These are phyloP conservation scores for Tulasnella sp. DNA, from an alignment of 768 basidiomycete genomes.

Conservation along the genomic window DNA sequence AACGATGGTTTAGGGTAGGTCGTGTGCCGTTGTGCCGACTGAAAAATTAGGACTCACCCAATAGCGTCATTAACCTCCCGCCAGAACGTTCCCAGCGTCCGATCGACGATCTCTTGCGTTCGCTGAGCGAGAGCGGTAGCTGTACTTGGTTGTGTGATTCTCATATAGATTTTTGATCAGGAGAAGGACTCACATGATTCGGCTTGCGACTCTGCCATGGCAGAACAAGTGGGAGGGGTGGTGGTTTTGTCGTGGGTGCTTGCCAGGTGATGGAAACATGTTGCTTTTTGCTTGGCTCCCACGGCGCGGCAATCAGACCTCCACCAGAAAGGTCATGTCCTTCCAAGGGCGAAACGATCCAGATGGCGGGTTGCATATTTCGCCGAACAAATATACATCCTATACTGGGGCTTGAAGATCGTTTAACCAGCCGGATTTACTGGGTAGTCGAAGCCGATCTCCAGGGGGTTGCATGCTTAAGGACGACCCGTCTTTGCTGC, in stretches of 20 bases:
- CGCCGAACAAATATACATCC: no score
- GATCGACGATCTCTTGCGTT: neutral
- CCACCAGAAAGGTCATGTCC: neutral
- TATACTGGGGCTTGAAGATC: no score
- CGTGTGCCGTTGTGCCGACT: neutral
- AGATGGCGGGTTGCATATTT: no score
- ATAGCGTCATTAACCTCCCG: neutral
- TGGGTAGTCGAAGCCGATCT: no score
- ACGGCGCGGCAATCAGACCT: neutral
- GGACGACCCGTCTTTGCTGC: no score
- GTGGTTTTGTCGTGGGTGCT: neutral
- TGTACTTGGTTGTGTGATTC: neutral
- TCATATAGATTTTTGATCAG: neutral
- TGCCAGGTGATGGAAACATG: neutral
- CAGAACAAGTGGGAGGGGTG: neutral
- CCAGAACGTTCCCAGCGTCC: neutral
- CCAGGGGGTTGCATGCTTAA: no score
- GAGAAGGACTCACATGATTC: neutral
- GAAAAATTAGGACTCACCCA: neutral
- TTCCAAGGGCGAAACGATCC: no score
- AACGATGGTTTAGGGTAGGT: neutral
- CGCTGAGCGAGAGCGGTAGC: neutral
- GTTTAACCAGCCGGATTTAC: no score
- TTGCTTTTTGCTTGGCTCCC: neutral
- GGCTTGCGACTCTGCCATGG: neutral